These are phyloP conservation scores for Mucor velutinosus DNA, from an alignment of 371 early-diverging fungal species.

Conservation along the genomic window DNA sequence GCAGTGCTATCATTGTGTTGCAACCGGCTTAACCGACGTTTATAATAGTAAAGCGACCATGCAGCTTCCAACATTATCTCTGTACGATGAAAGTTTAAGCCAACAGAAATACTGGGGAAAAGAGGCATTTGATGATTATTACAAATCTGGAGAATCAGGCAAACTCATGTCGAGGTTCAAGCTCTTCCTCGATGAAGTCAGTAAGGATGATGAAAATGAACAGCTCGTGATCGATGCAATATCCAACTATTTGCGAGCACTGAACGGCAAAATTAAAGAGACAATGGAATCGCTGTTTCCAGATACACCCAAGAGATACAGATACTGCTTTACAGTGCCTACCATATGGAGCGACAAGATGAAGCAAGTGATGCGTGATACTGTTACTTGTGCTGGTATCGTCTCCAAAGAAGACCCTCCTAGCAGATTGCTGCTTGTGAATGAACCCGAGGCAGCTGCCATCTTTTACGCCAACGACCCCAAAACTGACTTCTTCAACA, in stretches of 20 bases:
- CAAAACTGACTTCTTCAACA: not conserved
- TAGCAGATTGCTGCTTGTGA: conserved; percentile 48
- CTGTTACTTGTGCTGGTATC: conserved; percentile 40
- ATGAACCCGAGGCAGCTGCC: conserved; percentile 50
- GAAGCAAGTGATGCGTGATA: conserved; percentile 43
- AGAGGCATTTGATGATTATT: conserved; percentile 16
- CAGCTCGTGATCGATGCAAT: conserved; percentile 2
- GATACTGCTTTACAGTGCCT: conserved; percentile 45
- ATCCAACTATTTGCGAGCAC: conserved; percentile 9
- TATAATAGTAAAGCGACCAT: not conserved
- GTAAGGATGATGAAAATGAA: not conserved
- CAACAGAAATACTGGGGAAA: conserved; percentile 12
- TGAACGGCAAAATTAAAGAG: conserved; percentile 4
- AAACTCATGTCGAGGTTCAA: conserved; percentile 13
- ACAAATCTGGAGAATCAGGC: conserved; percentile 6
- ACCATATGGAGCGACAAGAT: conserved; percentile 48
- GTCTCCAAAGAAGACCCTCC: conserved; percentile 36
- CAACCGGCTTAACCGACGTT: not conserved
- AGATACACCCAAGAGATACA: conserved; percentile 21
- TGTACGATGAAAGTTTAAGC: conserved; percentile 1
- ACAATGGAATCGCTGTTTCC: not conserved
- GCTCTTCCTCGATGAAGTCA: conserved; percentile 1
- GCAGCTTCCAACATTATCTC: conserved; percentile 9
- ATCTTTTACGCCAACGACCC: conserved; percentile 25
- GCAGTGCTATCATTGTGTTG: too few relatives aligned